Evolutionary conservation across 73 alveolate genomes (phyloP).

Genomic region (Tetrahymena thermophila): DNA sequence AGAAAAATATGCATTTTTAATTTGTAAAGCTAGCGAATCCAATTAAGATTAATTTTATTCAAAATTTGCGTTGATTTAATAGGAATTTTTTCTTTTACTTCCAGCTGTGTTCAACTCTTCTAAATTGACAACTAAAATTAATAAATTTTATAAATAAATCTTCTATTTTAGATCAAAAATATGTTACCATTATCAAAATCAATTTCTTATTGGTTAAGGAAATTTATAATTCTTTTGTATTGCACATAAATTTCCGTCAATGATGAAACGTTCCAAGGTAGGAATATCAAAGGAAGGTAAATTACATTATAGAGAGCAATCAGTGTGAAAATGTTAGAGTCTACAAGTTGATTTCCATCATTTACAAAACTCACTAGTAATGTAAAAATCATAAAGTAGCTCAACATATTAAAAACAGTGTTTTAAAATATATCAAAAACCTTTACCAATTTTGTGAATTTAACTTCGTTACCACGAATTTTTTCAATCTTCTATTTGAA

Average conservation of each 20-base stretch:
- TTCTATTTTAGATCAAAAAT: background rate
- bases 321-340: constrained; percentile 13
- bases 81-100: no score
- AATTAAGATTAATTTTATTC: no score
- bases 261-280: constrained; percentile 5
- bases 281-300: constrained; percentile 12
- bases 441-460: background rate
- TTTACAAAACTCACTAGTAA: background rate
- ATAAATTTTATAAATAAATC: background rate
- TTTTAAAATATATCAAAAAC: constrained; percentile 16
- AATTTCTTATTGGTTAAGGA: constrained; percentile 3
- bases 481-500: constrained; percentile 18
- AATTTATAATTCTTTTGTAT: constrained; percentile 1
- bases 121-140: background rate
- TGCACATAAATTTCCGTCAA: constrained; percentile 2
- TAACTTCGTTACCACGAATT: constrained; percentile 5
- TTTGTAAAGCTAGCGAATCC: background rate
- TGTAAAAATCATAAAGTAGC: constrained; percentile 3
- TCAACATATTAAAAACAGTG: constrained; percentile 6
- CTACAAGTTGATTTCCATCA: background rate
- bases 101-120: background rate
- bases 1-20: background rate
- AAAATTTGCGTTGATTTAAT: no score
- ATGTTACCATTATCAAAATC: background rate
- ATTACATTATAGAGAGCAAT: constrained; percentile 29